A percentile compares a stretch with the other conserved stretches of the same genome.
Conservation (phyloP, 352 stramenopile species). For the Pythium vanterpoolii region DNA sequence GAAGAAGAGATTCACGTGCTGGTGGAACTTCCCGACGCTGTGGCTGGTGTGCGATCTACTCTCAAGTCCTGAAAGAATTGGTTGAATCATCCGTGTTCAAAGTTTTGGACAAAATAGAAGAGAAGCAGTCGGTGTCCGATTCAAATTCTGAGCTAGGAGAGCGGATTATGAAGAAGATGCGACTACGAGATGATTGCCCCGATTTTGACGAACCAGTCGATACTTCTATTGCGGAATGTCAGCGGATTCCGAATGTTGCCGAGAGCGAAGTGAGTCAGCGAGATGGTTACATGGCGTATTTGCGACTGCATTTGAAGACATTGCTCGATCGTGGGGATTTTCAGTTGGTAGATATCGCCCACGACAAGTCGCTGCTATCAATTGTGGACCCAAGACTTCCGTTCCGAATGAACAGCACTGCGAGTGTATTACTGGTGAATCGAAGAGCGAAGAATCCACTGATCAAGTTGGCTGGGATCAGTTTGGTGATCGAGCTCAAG, state of each 20-base stretch:
- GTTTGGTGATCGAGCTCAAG: slow-evolving; percentile 28
- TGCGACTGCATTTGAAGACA: slow-evolving; percentile 26
- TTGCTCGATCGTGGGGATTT: slow-evolving; percentile 25
- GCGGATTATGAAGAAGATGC: slow-evolving; percentile 21
- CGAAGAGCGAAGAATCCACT: slow-evolving; percentile 25
- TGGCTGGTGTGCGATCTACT: no score
- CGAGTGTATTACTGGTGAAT: slow-evolving; percentile 31
- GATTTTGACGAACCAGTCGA: slow-evolving; percentile 27
- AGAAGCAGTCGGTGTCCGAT: slow-evolving; percentile 15
- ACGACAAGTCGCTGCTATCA: slow-evolving; percentile 18
- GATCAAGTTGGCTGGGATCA: slow-evolving; percentile 26
- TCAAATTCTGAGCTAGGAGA: slow-evolving; percentile 6
- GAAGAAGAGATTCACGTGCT: neutral
- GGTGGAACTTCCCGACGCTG: neutral
- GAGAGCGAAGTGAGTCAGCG: slow-evolving; percentile 19
- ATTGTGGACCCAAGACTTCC: slow-evolving; percentile 28
- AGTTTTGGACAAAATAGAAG: slow-evolving; percentile 4
- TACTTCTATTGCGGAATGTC: slow-evolving; percentile 23
- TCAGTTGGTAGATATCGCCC: slow-evolving; percentile 22
- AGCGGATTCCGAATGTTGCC: slow-evolving; percentile 20
- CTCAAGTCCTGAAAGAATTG: slow-evolving; percentile 12
- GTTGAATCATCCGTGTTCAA: slow-evolving; percentile 2
- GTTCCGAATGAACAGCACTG: slow-evolving; percentile 30
- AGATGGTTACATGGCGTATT: slow-evolving; percentile 30
- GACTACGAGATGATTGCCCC: slow-evolving; percentile 6